Percentiles rank a stretch among this genome's conserved stretches.
Conservation (phyloP, 805 yeast genomes). For the Metschnikowia vanudenii region DNA sequence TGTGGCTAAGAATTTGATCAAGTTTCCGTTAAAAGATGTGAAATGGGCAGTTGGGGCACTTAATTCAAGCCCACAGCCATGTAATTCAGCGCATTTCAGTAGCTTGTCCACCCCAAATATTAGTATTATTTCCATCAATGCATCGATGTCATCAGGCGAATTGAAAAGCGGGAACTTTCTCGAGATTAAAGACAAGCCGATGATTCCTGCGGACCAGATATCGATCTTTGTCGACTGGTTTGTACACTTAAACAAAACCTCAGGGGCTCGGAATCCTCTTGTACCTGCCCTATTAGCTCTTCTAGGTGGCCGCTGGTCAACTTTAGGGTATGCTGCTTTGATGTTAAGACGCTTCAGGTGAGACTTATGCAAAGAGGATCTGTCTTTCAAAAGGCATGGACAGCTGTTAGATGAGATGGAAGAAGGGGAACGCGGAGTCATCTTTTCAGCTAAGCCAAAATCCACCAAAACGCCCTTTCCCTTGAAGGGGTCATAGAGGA, state of each 20-base stretch:
- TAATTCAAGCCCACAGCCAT: constrained; percentile 82
- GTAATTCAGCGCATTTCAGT: constrained; percentile 75
- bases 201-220: constrained; percentile 91
- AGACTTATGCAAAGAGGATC: constrained; percentile 17
- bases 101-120: constrained; percentile 75
- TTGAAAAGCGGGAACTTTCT: constrained; percentile 91
- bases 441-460: constrained; percentile 84
- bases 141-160: constrained; percentile 91
- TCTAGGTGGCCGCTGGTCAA: constrained; percentile 83
- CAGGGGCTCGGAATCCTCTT: constrained; percentile 93
- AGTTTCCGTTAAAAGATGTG: constrained; percentile 29
- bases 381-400: constrained; percentile 53
- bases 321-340: constrained; percentile 69
- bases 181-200: constrained; percentile 71
- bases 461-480: constrained; percentile 83
- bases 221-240: constrained; percentile 81
- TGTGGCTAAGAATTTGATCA: constrained; percentile 29
- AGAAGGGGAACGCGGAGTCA: constrained; percentile 13
- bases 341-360: constrained; percentile 28
- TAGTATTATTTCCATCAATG: constrained; percentile 77
- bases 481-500: constrained; percentile 62
- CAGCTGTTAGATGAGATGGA: constrained; percentile 39
- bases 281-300: constrained; percentile 98
- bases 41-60: constrained; percentile 21
- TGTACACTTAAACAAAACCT: constrained; percentile 81